Base-by-base conservation (phyloP, 148 eudicot genomes). In the Amaranthus palmeri region DNA sequence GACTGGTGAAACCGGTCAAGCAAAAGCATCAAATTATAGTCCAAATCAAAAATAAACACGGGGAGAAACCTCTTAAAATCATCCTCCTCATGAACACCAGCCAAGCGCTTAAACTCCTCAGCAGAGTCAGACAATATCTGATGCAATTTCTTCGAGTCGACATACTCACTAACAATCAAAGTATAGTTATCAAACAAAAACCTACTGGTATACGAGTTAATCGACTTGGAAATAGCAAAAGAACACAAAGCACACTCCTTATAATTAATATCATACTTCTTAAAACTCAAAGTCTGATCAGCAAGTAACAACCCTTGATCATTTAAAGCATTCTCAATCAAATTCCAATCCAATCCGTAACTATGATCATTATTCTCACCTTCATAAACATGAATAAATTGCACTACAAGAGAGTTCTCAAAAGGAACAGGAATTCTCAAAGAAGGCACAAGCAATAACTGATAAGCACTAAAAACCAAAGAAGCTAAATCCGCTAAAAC, bases 1-100 rank as follows among this genome's bases (percentile, higher is more conserved):
- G 97, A 85, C 77, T 95, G 99, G 80, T 95, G 99, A 82, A 86
- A 95, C 72, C 99, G 87, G 67, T 95, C 99, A 73, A 91, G 96
- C 90, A 88, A 75, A 80, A 95, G 66, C 67, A 91, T 68, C 46
- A 80, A 53, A 80, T 25, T 84, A 15, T 73, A 67, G 64, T 91
- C 97, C 83, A 95, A 86, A 87, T 95, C 97, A 54, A 95, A 95
- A 43, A 95, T 86, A 76, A 85, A 95, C 42, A 95, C 93, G 3
- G 93, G 97, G 57, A 95, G 78, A 49, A 95, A 85, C 83, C 93
- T 88, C 11, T 83, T 92, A 18, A 81, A 77, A 49, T 95, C 97
- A 46, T 83, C 86, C 61, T 95, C 99, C 68, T 92, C 99, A 0
- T 86, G 84, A 67, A 88, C 68, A 65, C 83, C 86, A 0, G 88